Conservation (phyloP, 2,329 filamentous ascomycete species). For the Talaromyces marneffei region DNA sequence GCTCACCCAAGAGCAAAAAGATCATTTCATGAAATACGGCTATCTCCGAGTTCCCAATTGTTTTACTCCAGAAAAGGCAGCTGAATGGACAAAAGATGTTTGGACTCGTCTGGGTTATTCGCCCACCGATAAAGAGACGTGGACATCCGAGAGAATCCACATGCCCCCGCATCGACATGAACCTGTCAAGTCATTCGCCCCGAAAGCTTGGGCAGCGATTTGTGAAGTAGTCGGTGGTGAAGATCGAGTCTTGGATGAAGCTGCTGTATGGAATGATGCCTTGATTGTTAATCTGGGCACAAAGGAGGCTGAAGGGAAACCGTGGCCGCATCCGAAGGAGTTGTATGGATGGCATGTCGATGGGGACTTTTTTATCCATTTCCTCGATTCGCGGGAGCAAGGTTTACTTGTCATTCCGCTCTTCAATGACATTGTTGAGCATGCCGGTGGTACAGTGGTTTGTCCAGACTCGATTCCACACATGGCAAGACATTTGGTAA, state of each 20-base stretch:
- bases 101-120: conserved; percentile 64
- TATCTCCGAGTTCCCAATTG: conserved; percentile 51
- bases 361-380: conserved; percentile 68
- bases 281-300: conserved; percentile 66
- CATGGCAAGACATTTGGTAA: conserved; percentile 52
- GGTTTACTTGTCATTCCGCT: conserved; percentile 62
- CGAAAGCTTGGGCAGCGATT: conserved; percentile 61
- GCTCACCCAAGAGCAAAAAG: conserved; percentile 44
- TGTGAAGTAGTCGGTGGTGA: conserved; percentile 62
- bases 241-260: conserved; percentile 45
- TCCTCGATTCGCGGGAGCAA: conserved; percentile 65
- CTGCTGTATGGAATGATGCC: conserved; percentile 58
- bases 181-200: conserved; percentile 52
- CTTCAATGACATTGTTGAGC: conserved; percentile 57
- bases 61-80: conserved; percentile 46
- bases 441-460: conserved; percentile 60
- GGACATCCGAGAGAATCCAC: conserved; percentile 57
- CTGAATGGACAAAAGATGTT: conserved; percentile 45
- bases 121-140: conserved; percentile 58
- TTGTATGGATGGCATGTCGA: conserved; percentile 62
- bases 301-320: conserved; percentile 45
- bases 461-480: conserved; percentile 55
- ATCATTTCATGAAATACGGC: conserved; percentile 52
- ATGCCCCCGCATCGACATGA: conserved; percentile 59
- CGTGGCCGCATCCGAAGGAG: conserved; percentile 46